Base-by-base conservation (phyloP, 2,329 filamentous ascomycete genomes). In the Hymenoscyphus repandus region DNA sequence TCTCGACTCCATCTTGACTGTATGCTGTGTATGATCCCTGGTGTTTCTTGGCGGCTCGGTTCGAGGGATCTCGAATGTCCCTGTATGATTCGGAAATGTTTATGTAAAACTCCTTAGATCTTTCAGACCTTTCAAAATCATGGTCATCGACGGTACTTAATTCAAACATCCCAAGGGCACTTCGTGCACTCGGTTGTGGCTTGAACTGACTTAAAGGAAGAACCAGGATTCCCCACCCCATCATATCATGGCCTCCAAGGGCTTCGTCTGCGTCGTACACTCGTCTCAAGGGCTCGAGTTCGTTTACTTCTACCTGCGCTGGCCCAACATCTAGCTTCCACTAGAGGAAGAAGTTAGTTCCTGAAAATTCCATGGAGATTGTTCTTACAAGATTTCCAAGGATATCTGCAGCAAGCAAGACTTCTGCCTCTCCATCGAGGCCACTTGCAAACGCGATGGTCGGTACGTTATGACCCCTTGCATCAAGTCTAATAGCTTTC, bases 321-420 rank as follows among this genome's bases (percentile, higher is more conserved):
- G 22, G 18, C 42, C 39, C 49, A 43, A 11, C 30, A 37, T 11
- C 36, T 17, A 33, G 31, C 20, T 22, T 39, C 31, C 45, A 40
- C 46, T 33, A 42, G 36, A 27, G 39, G 17, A 27, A 41, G 9
- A 18, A n/a, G 20, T 38, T 20, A 34, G 18, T 27, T 12, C 20
- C 9, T n/a, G 17, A 6, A 15, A 40, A 12, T 9, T 5, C 43
- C 43, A 53, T 34, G 50, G 50, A 15, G 12, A 17, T n/a, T 5
- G 2, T 11, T 22, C 47, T 42, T 45, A 49, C 57, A 46, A 61
- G 33, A 38, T 56, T 59, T 6, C 63, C 62, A 31, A 22, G 40
- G 17, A 65, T 61, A 47, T 65, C 64, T 7, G 47, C 50, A 6
- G 62, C 64, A 22, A 65, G 33, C 30, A 65, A 50, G 7, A 43